Evolutionary conservation across 1,284 basidiomycete species (phyloP), one percentile per base, ranked within the genome.

Genomic region (Austroboletus niveus): DNA sequence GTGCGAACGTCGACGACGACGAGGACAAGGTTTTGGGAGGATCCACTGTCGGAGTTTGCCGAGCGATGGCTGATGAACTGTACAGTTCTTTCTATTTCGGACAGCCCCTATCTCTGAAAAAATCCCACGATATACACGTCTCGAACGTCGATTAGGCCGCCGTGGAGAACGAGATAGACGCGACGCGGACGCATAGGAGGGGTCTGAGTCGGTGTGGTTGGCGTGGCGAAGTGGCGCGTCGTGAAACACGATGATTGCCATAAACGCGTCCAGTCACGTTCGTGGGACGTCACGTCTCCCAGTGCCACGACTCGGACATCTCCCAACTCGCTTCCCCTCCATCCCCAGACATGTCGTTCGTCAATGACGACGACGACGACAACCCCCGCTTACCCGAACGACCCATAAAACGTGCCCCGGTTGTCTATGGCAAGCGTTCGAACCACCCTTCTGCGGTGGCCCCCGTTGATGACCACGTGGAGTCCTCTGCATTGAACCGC

Each of bases 241-340:
- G 61, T 47, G 57, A 42, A 42, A 61, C 53, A 46, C 45, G 56
- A 42, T 53, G 52, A 57, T 62, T 69, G 48, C 64, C 65, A 59
- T 50, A 70, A 68, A 66, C 64, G 64, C 64, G 64, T 56, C 40
- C 22, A 11, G 65, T 70, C 65, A 67, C 65, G 43, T 46, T 57
- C 57, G 65, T 69, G 65, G 55, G 67, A 59, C 48, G 55, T 69
- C 64, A 68, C 66, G 47, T 50, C 39, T 52, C 35, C 42, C 42
- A n/a, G 1, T 30, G 52, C 51, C 35, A 45, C 50, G 36, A 31
- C 51, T 24, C 22, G 22, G 22, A 24, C 22, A 24, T 24, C 38
- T 45, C 20, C 39, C 45, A 48, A 36, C 41, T 24, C 22, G 34
- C 39, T 35, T 47, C 54, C 30, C 43, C 54, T 24, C 42, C 47